A percentile compares a stretch with the other conserved stretches of the same genome.
Conservation (phyloP, 1,284 basidiomycete genomes). For the Ceratobasidium sp. region DNA sequence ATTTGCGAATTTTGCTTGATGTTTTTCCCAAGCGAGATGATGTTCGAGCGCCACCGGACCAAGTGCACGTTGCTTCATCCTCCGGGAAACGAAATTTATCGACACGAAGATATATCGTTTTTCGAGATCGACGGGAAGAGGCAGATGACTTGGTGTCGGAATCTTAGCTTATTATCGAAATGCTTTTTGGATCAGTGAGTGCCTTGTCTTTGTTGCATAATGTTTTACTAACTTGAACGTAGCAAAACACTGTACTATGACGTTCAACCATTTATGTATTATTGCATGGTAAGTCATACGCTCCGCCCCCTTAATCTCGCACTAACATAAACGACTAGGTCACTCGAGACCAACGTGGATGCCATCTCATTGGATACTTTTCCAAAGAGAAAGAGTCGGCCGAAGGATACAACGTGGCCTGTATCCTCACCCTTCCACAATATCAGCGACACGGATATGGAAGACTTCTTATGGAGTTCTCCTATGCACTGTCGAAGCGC, state of each 20-base stretch:
- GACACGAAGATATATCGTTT: constrained; percentile 95
- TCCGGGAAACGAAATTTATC: constrained; percentile 99
- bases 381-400: constrained; percentile 99
- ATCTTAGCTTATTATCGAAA: constrained; percentile 95
- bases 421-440: constrained; percentile 97
- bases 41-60: constrained; percentile 89
- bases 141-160: constrained; percentile 97
- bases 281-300: constrained; percentile 84
- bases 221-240: constrained; percentile 53
- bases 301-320: constrained; percentile 37
- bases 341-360: constrained; percentile 89
- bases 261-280: constrained; percentile 99
- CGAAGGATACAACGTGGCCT: constrained; percentile 98
- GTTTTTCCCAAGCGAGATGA: constrained; percentile 88
- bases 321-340: constrained; percentile 63
- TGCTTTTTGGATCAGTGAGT: constrained; percentile 97
- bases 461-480: constrained; percentile 96
- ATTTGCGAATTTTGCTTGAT: constrained; percentile 98
- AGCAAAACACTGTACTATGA: constrained; percentile 99
- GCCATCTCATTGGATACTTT: constrained; percentile 98
- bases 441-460: constrained; percentile 97
- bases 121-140: constrained; percentile 98
- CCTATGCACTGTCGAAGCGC: constrained; percentile 97
- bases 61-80: constrained; percentile 96
- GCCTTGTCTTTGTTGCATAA: constrained; percentile 47